phyloP scores from a whole-genome alignment of 2,329 filamentous ascomycete species.

The Apiospora saccharicola region DNA sequence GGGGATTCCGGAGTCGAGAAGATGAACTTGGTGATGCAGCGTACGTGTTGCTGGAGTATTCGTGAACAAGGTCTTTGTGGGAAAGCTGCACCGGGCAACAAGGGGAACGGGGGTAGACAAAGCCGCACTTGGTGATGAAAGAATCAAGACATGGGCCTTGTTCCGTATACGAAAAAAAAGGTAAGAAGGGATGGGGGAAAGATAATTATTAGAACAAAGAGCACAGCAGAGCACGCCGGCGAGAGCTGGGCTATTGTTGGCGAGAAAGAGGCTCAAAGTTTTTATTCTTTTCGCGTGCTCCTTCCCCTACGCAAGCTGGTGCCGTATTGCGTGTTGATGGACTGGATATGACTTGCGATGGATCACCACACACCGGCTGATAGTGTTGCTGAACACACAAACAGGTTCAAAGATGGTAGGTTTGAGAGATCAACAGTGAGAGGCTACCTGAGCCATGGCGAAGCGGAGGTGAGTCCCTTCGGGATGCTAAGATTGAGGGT shows the following conservation, averaged over 20 bases:
- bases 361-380: background rate
- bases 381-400: background rate
- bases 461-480: background rate
- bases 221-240: background rate
- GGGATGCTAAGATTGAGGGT: background rate
- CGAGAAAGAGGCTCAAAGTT: background rate
- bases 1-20: background rate
- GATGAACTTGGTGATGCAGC: conserved; percentile 5
- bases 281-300: background rate
- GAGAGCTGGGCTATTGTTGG: background rate
- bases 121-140: background rate
- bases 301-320: background rate
- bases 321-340: background rate
- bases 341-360: conserved; percentile 4
- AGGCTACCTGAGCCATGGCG: background rate
- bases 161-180: background rate
- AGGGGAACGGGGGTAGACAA: background rate
- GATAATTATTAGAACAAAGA: background rate
- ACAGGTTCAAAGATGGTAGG: background rate
- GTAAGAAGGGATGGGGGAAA: background rate
- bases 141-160: conserved; percentile 14
- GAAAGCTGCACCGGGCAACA: background rate
- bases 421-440: background rate
- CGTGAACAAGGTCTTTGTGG: conserved; percentile 16
- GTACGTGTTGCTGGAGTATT: conserved; percentile 3